Evolutionary conservation across 495 filamentous ascomycete species (phyloP).

Genomic region (Lophium mytilinum): DNA sequence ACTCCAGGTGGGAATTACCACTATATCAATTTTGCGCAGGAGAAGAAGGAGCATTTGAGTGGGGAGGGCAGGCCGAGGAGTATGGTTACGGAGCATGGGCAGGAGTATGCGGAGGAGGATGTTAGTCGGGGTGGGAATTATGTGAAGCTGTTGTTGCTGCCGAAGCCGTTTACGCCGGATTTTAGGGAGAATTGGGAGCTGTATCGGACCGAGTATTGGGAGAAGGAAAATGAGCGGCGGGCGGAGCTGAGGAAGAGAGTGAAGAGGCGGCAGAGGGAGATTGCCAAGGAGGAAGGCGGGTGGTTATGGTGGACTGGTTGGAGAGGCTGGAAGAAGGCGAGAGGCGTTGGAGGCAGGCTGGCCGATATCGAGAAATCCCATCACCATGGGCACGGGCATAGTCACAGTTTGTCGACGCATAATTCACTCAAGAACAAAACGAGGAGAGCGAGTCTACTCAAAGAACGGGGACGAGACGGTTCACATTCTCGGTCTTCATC

Average conservation of each 20-base stretch:
- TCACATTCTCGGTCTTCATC: constrained; percentile 18
- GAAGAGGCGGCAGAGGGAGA: constrained; percentile 52
- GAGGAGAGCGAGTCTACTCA: constrained; percentile 13
- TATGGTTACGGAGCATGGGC: constrained; percentile 15
- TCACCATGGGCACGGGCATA: constrained; percentile 4
- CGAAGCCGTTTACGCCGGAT: constrained; percentile 88
- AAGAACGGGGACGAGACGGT: constrained; percentile 13
- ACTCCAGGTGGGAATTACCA: constrained; percentile 19
- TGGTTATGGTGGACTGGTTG: constrained; percentile 77
- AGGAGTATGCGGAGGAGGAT: constrained; percentile 56
- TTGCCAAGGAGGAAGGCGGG: constrained; percentile 59
- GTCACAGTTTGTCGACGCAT: constrained; percentile 7
- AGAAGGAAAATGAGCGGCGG: constrained; percentile 87
- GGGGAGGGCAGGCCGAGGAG: constrained; percentile 7
- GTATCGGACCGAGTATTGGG: constrained; percentile 92
- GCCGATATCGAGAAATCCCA: constrained; percentile 14
- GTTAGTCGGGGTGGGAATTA: constrained; percentile 82
- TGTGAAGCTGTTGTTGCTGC: constrained; percentile 79
- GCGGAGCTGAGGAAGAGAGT: constrained; percentile 61
- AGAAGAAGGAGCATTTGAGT: constrained; percentile 13
- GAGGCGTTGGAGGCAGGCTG: constrained; percentile 1
- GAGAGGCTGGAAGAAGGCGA: constrained; percentile 45
- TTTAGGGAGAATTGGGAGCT: constrained; percentile 98
- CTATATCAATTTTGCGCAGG: constrained; percentile 17
- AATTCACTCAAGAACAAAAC: constrained; percentile 7